Conservation (phyloP, 1,139 yeast genomes). For the Nakaseomyces glabratus region DNA sequence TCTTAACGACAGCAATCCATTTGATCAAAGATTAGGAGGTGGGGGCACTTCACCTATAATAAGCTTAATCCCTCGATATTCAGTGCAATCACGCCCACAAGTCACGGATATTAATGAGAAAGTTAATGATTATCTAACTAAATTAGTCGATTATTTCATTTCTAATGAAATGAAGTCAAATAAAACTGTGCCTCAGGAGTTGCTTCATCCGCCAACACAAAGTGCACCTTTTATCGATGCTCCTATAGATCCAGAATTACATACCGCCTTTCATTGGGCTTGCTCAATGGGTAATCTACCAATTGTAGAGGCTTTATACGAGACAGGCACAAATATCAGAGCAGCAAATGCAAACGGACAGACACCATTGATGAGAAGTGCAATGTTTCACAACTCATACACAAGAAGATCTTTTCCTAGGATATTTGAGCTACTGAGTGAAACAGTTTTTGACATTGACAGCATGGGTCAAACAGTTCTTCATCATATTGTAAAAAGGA, state of each 20-base stretch:
- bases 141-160: slow-evolving; percentile 50
- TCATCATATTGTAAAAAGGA: slow-evolving; percentile 68
- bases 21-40: slow-evolving; percentile 24
- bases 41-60: slow-evolving; percentile 27
- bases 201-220: slow-evolving; percentile 53
- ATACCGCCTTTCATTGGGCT: slow-evolving; percentile 95
- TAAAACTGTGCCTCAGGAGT: slow-evolving; percentile 25
- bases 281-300: slow-evolving; percentile 79
- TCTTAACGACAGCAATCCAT: slow-evolving; percentile 26
- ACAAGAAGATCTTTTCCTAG: slow-evolving; percentile 71
- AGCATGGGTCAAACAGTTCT: slow-evolving; percentile 58
- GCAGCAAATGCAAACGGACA: slow-evolving; percentile 71
- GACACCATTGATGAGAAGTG: slow-evolving; percentile 75
- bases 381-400: slow-evolving; percentile 79
- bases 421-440: slow-evolving; percentile 62
- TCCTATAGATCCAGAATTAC: slow-evolving; percentile 88
- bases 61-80: slow-evolving; percentile 26
- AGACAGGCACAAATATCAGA: slow-evolving; percentile 67
- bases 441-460: slow-evolving; percentile 57
- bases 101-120: slow-evolving; percentile 30
- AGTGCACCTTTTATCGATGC: slow-evolving; percentile 31
- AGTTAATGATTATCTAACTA: slow-evolving; percentile 36
- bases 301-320: slow-evolving; percentile 62
- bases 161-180: slow-evolving; percentile 45
- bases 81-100: slow-evolving; percentile 21